Evolutionary conservation across 768 basidiomycete species (phyloP).

Genomic region (Tylopilus balloui): DNA sequence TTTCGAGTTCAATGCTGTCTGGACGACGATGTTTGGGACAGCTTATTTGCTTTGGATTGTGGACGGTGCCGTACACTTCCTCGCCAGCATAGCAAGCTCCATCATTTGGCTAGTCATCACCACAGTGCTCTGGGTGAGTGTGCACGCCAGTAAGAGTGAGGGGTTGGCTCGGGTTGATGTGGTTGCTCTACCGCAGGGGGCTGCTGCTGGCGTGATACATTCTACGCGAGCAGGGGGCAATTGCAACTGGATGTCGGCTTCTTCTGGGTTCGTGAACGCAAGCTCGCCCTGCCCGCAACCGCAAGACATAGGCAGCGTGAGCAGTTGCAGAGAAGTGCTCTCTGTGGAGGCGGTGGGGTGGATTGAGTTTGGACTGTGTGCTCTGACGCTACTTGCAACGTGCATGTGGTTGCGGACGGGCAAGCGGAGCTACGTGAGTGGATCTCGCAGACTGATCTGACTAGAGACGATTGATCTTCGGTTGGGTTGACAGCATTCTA

Average conservation of each 20-base stretch:
- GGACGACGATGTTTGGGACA: slow-evolving; percentile 70
- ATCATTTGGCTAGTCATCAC: slow-evolving; percentile 69
- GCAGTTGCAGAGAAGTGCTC: slow-evolving; percentile 65
- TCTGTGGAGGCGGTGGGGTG: slow-evolving; percentile 74
- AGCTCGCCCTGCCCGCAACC: slow-evolving; percentile 23
- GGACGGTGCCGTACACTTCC: slow-evolving; percentile 58
- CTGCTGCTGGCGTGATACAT: slow-evolving; percentile 64
- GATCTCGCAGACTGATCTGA: slow-evolving; percentile 41
- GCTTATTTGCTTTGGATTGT: slow-evolving; percentile 71
- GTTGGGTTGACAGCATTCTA: slow-evolving; percentile 28
- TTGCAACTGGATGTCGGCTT: slow-evolving; percentile 48
- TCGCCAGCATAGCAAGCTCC: slow-evolving; percentile 77
- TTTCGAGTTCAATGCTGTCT: slow-evolving; percentile 60
- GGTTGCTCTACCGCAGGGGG: slow-evolving; percentile 43
- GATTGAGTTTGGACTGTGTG: slow-evolving; percentile 65
- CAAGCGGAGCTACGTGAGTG: slow-evolving; percentile 38
- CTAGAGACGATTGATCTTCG: slow-evolving; percentile 19
- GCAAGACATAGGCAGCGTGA: slow-evolving; percentile 20
- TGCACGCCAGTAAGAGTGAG: background rate
- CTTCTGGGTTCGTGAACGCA: slow-evolving; percentile 24
- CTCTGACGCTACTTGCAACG: slow-evolving; percentile 51
- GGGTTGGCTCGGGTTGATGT: background rate
- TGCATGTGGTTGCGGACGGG: slow-evolving; percentile 46
- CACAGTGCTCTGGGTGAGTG: slow-evolving; percentile 60
- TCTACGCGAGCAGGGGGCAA: slow-evolving; percentile 54